Evolutionary conservation across 129 eudicot species (phyloP).

Genomic region (Erigeron canadensis): DNA sequence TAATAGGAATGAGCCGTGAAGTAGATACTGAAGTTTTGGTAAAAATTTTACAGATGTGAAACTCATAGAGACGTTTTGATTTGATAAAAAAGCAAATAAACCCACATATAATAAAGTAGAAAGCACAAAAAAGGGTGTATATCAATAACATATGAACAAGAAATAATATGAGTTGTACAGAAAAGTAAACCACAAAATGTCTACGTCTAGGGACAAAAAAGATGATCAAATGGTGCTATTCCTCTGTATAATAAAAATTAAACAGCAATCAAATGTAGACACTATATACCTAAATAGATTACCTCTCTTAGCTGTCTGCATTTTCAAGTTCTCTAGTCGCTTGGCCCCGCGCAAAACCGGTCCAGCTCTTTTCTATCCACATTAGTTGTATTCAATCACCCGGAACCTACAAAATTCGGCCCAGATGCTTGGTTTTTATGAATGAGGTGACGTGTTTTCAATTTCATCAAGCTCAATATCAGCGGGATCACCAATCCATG

Average conservation of each 20-base stretch:
- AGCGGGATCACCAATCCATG: constrained; percentile 97
- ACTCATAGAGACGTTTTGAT: too few relatives aligned
- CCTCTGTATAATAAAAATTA: constrained; percentile 25
- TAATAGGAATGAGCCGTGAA: not conserved
- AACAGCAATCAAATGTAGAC: constrained; percentile 32
- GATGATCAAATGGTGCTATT: constrained; percentile 26
- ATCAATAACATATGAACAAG: constrained; percentile 33
- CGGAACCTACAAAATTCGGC: constrained; percentile 34
- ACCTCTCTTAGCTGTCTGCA: constrained; percentile 24
- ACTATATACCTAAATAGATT: constrained; percentile 36
- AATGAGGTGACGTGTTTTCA: constrained; percentile 20
- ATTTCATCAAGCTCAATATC: constrained; percentile 71
- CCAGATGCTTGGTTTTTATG: constrained; percentile 19
- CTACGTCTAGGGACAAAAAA: constrained; percentile 26
- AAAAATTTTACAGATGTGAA: not conserved
- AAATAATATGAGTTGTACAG: constrained; percentile 23
- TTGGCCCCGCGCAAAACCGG: constrained; percentile 11
- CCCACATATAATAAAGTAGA: not conserved
- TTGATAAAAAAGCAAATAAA: not conserved
- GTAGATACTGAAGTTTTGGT: not conserved
- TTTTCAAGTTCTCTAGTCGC: constrained; percentile 12
- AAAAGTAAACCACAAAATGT: constrained; percentile 23
- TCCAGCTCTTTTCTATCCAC: constrained; percentile 27
- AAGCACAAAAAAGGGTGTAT: not conserved
- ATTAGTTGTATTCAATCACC: constrained; percentile 24